These are phyloP conservation scores for Yamadazyma membranifaciens DNA, from an alignment of 1,139 yeast genomes.

Conservation along the genomic window DNA sequence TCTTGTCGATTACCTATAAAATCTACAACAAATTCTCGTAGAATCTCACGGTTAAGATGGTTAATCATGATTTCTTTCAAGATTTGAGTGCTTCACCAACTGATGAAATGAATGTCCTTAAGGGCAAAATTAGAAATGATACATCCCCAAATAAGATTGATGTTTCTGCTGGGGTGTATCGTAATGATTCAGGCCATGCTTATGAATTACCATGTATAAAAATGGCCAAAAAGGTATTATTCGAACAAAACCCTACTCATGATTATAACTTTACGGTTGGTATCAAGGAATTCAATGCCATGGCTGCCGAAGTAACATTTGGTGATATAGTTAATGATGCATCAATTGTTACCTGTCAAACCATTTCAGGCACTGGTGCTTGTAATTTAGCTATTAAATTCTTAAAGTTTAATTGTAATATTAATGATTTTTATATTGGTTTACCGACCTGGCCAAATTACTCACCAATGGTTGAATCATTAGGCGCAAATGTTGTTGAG, in stretches of 20 bases:
- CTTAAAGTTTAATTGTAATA: slow-evolving; percentile 23
- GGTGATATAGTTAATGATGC: slow-evolving; percentile 25
- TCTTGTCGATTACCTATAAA: no score
- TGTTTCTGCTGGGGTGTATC: slow-evolving; percentile 41
- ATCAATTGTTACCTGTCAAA: slow-evolving; percentile 33
- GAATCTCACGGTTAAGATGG: not conserved
- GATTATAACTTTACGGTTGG: slow-evolving; percentile 42
- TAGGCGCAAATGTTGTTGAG: slow-evolving; percentile 24
- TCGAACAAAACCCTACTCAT: slow-evolving; percentile 36
- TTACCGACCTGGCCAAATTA: slow-evolving; percentile 41
- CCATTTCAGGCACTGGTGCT: slow-evolving; percentile 43
- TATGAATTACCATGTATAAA: slow-evolving; percentile 33
- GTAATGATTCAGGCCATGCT: slow-evolving; percentile 26
- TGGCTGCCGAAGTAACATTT: slow-evolving; percentile 31
- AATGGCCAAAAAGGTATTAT: slow-evolving; percentile 29
- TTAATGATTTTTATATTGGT: slow-evolving; percentile 31
- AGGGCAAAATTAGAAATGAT: slow-evolving; percentile 23
- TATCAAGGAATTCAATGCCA: slow-evolving; percentile 30
- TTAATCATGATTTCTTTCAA: slow-evolving; percentile 2
- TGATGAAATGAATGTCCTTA: slow-evolving; percentile 12
- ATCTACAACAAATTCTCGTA: no score
- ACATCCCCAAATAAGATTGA: slow-evolving; percentile 30
- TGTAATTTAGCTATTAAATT: slow-evolving; percentile 33
- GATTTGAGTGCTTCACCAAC: slow-evolving; percentile 1
- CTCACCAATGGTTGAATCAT: slow-evolving; percentile 30